Percentiles rank a stretch among this genome's conserved stretches.
Conservation (phyloP, 129 eudicot genomes). For the Daucus carota region DNA sequence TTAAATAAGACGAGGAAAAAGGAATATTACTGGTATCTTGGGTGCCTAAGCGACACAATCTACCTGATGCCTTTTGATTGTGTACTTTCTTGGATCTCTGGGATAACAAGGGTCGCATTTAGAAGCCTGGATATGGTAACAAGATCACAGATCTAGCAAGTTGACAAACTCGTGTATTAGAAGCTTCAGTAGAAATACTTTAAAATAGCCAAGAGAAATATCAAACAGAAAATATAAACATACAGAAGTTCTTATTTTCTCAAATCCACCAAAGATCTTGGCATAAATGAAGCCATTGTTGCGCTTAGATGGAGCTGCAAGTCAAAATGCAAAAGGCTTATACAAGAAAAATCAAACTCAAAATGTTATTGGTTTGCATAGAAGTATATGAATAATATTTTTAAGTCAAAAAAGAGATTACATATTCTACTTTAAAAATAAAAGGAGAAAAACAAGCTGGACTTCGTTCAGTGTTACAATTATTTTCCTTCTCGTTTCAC, state of each 20-base stretch:
- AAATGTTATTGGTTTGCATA: not conserved
- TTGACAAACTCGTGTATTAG: conserved; percentile 28
- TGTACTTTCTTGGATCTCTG: conserved; percentile 86
- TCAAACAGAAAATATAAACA: conserved; percentile 18
- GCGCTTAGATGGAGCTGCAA: conserved; percentile 58
- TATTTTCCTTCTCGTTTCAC: not conserved
- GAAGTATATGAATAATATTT: not conserved
- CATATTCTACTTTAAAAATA: not conserved
- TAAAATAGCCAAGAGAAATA: not conserved
- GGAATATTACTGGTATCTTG: conserved; percentile 11
- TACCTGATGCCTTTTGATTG: conserved; percentile 86
- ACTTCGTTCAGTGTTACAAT: not conserved
- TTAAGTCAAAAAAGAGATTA: conserved; percentile 14
- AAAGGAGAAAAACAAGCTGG: not conserved
- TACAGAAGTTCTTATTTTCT: conserved; percentile 84
- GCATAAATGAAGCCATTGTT: conserved; percentile 86
- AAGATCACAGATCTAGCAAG: conserved; percentile 87
- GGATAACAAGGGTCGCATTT: conserved; percentile 92
- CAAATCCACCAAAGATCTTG: conserved; percentile 88
- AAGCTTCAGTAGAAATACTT: conserved; percentile 16
- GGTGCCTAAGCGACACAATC: conserved; percentile 4
- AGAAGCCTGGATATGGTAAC: conserved; percentile 88
- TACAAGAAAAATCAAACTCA: not conserved
- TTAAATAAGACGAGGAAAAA: not conserved
- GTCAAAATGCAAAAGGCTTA: conserved; percentile 9